Conservation (phyloP, 257 asterid genomes). For the Vinca minor region DNA sequence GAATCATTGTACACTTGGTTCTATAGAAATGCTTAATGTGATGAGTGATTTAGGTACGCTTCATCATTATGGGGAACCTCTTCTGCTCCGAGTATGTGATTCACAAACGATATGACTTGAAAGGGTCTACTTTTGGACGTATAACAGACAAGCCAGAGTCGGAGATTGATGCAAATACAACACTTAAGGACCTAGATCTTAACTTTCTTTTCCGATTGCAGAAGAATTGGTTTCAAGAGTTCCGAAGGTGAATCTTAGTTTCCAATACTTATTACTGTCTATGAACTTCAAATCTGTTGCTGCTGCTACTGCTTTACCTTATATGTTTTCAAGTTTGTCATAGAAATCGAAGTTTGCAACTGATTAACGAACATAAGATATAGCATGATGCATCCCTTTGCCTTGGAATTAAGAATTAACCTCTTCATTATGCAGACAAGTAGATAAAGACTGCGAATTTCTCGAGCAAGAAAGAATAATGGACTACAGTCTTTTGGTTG, state of each 20-base stretch:
- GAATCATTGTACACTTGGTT: neutral
- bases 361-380: neutral
- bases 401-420: neutral
- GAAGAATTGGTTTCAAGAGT: constrained; percentile 82
- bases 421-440: constrained; percentile 27
- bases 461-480: constrained; percentile 38
- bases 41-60: constrained; percentile 49
- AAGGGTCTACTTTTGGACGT: constrained; percentile 93
- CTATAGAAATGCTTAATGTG: constrained; percentile 8
- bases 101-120: constrained; percentile 71
- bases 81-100: constrained; percentile 67
- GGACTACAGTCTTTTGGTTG: constrained; percentile 44
- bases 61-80: constrained; percentile 81
- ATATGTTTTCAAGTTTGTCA: neutral
- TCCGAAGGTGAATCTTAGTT: constrained; percentile 46
- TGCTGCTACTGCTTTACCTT: neutral
- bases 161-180: constrained; percentile 76
- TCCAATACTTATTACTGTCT: neutral
- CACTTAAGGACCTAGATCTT: constrained; percentile 90
- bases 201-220: constrained; percentile 69
- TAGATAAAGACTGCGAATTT: constrained; percentile 36
- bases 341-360: neutral
- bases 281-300: neutral
- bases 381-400: neutral
- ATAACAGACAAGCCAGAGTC: constrained; percentile 80